Percentiles rank a stretch among this genome's conserved stretches.
These are phyloP conservation scores for sorghum (Sorghum bicolor) DNA, from an alignment of 176 grass and related monocot genomes.

Conservation along the genomic window DNA sequence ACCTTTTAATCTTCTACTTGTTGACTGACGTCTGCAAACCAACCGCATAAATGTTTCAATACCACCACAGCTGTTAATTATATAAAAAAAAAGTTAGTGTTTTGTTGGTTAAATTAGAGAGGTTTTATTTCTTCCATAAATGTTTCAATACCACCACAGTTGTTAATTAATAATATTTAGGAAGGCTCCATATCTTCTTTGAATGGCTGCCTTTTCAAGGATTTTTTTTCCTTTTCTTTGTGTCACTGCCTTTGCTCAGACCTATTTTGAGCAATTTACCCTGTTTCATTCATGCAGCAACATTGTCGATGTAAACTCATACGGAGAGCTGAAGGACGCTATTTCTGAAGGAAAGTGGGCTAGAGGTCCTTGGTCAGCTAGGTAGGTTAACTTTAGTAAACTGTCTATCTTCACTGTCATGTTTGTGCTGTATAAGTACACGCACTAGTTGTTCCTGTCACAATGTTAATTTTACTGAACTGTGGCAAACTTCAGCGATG, in stretches of 20 bases:
- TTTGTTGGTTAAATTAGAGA: not conserved
- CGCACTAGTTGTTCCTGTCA: not conserved
- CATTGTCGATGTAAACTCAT: constrained; percentile 87
- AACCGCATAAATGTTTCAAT: not conserved
- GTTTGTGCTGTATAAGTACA: not conserved
- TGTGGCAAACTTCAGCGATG: constrained; percentile 49
- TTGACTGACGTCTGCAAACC: not conserved
- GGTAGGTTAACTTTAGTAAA: constrained; percentile 38
- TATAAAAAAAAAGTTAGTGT: not conserved
- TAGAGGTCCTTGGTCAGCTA: constrained; percentile 97
- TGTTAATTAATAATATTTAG: not conserved
- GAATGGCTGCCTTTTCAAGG: not conserved
- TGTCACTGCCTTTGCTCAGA: not conserved
- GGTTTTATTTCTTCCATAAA: too few relatives aligned
- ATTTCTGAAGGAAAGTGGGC: constrained; percentile 94
- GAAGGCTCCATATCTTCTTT: not conserved
- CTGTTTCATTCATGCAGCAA: constrained; percentile 46
- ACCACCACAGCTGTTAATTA: not conserved
- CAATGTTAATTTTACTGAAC: not conserved
- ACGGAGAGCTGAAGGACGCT: constrained; percentile 72
- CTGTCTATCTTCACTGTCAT: not conserved
- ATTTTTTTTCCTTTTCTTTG: not conserved
- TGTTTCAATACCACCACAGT: too few relatives aligned
- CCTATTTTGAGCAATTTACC: not conserved
- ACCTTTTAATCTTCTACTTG: not conserved